phyloP scores from a whole-genome alignment of 2,329 filamentous ascomycete genomes.

The Fusarium coffeatum region DNA sequence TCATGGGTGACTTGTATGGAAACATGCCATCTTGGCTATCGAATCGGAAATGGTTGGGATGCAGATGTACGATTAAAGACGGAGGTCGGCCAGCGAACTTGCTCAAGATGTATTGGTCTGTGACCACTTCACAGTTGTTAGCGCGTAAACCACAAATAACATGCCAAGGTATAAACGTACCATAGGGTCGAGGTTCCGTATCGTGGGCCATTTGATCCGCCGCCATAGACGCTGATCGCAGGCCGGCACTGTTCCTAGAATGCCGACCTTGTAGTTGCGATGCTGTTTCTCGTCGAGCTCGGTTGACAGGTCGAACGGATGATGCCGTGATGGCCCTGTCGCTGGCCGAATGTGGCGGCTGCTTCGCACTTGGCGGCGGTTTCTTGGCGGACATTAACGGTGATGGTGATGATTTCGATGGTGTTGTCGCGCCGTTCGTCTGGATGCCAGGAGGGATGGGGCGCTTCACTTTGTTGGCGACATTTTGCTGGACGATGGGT shows the following conservation, averaged over 20 bases:
- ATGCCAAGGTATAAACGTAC: constrained; percentile 51
- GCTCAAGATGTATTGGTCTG: constrained; percentile 81
- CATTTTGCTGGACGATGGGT: constrained; percentile 58
- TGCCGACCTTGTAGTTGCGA: constrained; percentile 58
- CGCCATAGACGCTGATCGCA: constrained; percentile 61
- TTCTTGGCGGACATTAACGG: constrained; percentile 68
- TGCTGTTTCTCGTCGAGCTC: constrained; percentile 68
- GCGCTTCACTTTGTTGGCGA: constrained; percentile 73
- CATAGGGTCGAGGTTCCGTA: constrained; percentile 63
- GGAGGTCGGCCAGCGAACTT: constrained; percentile 81
- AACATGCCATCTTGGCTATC: constrained; percentile 95
- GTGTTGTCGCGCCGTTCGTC: constrained; percentile 67
- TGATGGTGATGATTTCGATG: constrained; percentile 70
- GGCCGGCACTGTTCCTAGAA: constrained; percentile 63
- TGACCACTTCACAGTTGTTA: constrained; percentile 68
- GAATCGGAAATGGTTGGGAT: constrained; percentile 88
- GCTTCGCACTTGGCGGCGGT: constrained; percentile 59
- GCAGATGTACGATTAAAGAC: constrained; percentile 87
- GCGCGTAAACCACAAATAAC: constrained; percentile 10
- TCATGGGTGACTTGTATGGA: constrained; percentile 92
- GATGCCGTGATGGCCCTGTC: constrained; percentile 55
- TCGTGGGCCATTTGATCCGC: constrained; percentile 56
- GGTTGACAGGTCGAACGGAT: constrained; percentile 63
- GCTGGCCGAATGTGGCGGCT: constrained; percentile 50
- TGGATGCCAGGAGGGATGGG: constrained; percentile 74